Percentiles rank a stretch among this genome's conserved stretches.
These are phyloP conservation scores for Plasmodium coatneyi DNA, from an alignment of 169 alveolate genomes.

Conservation along the genomic window DNA sequence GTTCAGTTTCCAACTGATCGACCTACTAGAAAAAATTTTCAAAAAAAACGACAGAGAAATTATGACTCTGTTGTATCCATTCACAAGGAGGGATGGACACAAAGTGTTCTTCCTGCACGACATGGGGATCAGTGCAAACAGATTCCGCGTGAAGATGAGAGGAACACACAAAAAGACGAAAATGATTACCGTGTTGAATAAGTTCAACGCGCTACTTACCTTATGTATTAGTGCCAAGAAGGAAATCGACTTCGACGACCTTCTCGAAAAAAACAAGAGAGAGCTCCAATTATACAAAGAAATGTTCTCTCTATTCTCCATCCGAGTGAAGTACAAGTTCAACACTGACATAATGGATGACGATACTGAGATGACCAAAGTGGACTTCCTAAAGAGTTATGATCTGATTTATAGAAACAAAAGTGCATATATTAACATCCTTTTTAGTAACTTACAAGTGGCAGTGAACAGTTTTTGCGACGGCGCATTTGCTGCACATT, in stretches of 20 bases:
- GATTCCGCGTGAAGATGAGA: constrained; percentile 60
- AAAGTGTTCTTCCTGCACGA: constrained; percentile 83
- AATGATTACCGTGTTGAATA: constrained; percentile 75
- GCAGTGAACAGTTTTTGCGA: constrained; percentile 76
- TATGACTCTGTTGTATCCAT: constrained; percentile 82
- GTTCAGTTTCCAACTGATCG: constrained; percentile 88
- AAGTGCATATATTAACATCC: constrained; percentile 68
- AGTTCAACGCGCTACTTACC: constrained; percentile 81
- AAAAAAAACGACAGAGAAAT: constrained; percentile 80
- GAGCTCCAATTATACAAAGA: constrained; percentile 73
- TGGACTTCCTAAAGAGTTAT: constrained; percentile 78
- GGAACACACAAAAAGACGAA: constrained; percentile 77
- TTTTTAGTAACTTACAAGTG: constrained; percentile 74
- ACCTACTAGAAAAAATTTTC: constrained; percentile 83
- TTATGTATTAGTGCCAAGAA: constrained; percentile 84
- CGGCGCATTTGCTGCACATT: constrained; percentile 69
- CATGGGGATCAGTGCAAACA: constrained; percentile 88
- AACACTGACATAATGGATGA: constrained; percentile 70
- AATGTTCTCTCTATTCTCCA: constrained; percentile 39
- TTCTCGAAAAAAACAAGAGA: constrained; percentile 77
- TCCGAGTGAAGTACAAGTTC: constrained; percentile 56
- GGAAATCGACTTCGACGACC: constrained; percentile 78
- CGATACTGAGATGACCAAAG: constrained; percentile 82
- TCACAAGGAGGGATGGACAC: constrained; percentile 81
- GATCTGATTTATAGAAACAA: constrained; percentile 76